These are phyloP conservation scores for Steccherinum ochraceum DNA, from an alignment of 768 basidiomycete species.

Conservation along the genomic window DNA sequence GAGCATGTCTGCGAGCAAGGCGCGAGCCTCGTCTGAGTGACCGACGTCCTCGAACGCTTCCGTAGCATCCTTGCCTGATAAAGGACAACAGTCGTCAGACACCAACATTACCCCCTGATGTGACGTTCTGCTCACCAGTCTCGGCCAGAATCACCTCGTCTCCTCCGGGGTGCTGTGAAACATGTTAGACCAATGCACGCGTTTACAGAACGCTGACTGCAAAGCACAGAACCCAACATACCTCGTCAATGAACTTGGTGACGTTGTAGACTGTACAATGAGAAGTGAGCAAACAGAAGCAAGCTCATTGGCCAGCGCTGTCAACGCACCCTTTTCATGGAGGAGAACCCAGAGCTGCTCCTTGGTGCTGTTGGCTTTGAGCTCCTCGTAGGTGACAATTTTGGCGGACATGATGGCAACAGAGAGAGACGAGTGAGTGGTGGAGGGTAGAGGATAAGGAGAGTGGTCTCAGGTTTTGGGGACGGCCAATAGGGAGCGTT, in stretches of 20 bases:
- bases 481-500: slow-evolving; percentile 7
- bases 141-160: slow-evolving; percentile 97
- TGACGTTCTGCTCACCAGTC: slow-evolving; percentile 53
- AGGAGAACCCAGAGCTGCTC: slow-evolving; percentile 78
- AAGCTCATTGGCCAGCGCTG: slow-evolving; percentile 1
- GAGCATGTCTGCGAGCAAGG: slow-evolving; percentile 68
- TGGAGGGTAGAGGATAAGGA: slow-evolving; percentile 3
- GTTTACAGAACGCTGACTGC: neutral
- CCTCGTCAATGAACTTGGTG: slow-evolving; percentile 93
- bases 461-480: slow-evolving; percentile 3
- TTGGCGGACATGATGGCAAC: slow-evolving; percentile 33
- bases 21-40: slow-evolving; percentile 96
- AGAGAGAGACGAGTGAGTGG: slow-evolving; percentile 2
- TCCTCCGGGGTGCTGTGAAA: slow-evolving; percentile 83
- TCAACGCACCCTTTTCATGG: slow-evolving; percentile 67
- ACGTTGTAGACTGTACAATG: slow-evolving; percentile 76
- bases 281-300: slow-evolving; percentile 11
- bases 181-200: neutral
- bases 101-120: slow-evolving; percentile 1
- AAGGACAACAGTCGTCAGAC: slow-evolving; percentile 3
- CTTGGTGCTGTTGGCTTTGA: slow-evolving; percentile 70
- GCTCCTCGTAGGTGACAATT: slow-evolving; percentile 63
- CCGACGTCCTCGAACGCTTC: slow-evolving; percentile 99
- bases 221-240: slow-evolving; percentile 26
- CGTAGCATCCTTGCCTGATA: slow-evolving; percentile 85